These are phyloP conservation scores for Dissophora globulifera DNA, from an alignment of 192 early-diverging fungal species.

Conservation along the genomic window DNA sequence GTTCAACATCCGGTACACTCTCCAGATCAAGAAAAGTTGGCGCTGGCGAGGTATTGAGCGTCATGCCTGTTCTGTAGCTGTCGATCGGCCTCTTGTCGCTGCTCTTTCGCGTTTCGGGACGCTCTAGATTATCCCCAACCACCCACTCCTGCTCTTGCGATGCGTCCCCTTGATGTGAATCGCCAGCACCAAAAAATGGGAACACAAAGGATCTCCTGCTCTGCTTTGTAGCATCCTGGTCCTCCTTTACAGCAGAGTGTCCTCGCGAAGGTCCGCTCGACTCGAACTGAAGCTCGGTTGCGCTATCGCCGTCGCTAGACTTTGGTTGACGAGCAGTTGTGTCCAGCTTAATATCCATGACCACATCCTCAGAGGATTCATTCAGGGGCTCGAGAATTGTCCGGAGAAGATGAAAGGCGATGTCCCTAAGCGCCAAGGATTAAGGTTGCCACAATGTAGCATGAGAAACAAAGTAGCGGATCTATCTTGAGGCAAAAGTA, in stretches of 20 bases:
- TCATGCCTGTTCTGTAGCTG: too few species aligned
- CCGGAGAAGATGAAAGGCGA: constrained; percentile 39
- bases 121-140: too few species aligned
- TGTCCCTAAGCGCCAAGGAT: constrained; percentile 17
- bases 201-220: constrained; percentile 41
- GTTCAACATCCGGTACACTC: constrained; percentile 10
- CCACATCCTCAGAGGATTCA: not conserved
- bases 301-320: constrained; percentile 20
- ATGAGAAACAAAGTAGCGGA: not conserved
- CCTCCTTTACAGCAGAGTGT: not conserved
- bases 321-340: constrained; percentile 11
- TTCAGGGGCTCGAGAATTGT: constrained; percentile 16
- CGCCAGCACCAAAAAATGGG: constrained; percentile 34
- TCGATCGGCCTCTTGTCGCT: too few species aligned
- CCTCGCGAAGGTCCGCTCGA: not conserved
- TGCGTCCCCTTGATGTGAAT: not conserved
- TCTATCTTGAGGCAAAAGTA: not conserved
- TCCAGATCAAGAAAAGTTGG: too few species aligned
- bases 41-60: too few species aligned
- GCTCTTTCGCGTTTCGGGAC: too few species aligned
- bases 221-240: constrained; percentile 23
- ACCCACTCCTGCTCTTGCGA: too few species aligned
- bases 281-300: constrained; percentile 29
- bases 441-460: constrained; percentile 1
- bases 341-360: constrained; percentile 16